A percentile compares a stretch with the other conserved stretches of the same genome.
phyloP scores from a whole-genome alignment of 2,329 filamentous ascomycete species.

The Ophiostoma sp. region DNA sequence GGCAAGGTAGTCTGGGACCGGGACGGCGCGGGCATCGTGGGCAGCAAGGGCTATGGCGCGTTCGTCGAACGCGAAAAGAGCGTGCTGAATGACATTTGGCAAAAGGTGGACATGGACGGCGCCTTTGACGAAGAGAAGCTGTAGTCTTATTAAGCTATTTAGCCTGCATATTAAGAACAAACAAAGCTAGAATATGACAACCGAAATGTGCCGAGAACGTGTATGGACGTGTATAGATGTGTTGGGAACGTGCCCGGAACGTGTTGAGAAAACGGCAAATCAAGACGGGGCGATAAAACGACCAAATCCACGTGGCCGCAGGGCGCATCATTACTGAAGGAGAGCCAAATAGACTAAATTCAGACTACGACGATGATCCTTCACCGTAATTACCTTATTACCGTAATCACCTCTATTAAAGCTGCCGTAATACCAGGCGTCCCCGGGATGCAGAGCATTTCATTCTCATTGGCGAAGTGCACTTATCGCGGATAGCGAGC shows the following conservation, averaged over 20 bases:
- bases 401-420: background rate
- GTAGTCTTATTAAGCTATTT: constrained; percentile 15
- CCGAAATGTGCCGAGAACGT: background rate
- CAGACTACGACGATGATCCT: background rate
- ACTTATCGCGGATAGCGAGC: background rate
- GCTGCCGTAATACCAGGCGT: too few relatives aligned
- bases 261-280: background rate
- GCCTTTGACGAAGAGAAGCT: constrained; percentile 27
- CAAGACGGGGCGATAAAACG: background rate
- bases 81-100: constrained; percentile 28
- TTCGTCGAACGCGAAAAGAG: constrained; percentile 42
- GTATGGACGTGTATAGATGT: background rate
- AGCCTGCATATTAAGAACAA: background rate
- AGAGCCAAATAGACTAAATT: background rate
- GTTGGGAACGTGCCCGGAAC: background rate
- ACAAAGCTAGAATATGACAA: background rate
- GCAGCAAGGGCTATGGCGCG: constrained; percentile 43
- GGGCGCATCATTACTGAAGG: background rate
- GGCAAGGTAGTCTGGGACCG: constrained; percentile 55
- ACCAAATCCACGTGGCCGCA: background rate
- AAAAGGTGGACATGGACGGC: constrained; percentile 24
- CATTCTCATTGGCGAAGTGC: too few relatives aligned
- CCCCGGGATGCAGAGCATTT: background rate
- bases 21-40: constrained; percentile 46
- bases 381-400: background rate